These are phyloP conservation scores for Hirschioporus abietinus DNA, from an alignment of 768 basidiomycete species.

Conservation along the genomic window DNA sequence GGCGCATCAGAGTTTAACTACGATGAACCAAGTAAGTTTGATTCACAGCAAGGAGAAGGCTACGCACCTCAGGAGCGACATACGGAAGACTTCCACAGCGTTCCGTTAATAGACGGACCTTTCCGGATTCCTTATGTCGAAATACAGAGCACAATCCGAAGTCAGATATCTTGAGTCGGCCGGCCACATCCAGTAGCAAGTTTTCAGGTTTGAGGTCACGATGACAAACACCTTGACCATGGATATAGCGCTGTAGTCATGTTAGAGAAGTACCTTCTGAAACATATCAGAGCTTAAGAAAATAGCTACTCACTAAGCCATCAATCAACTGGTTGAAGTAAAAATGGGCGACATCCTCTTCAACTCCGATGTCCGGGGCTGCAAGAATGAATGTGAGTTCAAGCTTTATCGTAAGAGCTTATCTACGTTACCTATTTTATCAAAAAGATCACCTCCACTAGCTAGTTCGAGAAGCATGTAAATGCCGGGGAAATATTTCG, in stretches of 20 bases:
- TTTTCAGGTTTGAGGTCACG: slow-evolving; percentile 98
- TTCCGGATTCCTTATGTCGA: slow-evolving; percentile 74
- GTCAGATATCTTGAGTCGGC: slow-evolving; percentile 88
- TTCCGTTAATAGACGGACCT: slow-evolving; percentile 70
- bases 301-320: slow-evolving; percentile 59
- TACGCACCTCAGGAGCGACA: slow-evolving; percentile 83
- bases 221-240: slow-evolving; percentile 87
- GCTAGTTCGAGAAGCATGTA: slow-evolving; percentile 95
- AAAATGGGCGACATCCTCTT: slow-evolving; percentile 81
- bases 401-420: not conserved
- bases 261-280: not conserved
- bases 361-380: slow-evolving; percentile 90
- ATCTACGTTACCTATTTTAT: slow-evolving; percentile 84
- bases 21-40: not conserved
- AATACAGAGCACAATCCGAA: slow-evolving; percentile 93
- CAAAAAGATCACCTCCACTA: slow-evolving; percentile 92
- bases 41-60: not conserved
- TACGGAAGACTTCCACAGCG: slow-evolving; percentile 92
- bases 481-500: slow-evolving; percentile 65
- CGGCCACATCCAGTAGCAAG: slow-evolving; percentile 75
- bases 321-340: slow-evolving; percentile 84
- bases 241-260: slow-evolving; percentile 65
- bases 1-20: slow-evolving; percentile 63
- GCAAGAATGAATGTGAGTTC: not conserved
- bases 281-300: slow-evolving; percentile 6